A percentile compares a stretch with the other conserved stretches of the same genome.
These are phyloP conservation scores for Suhomyces kunorum DNA, from an alignment of 1,139 yeast species.

Conservation along the genomic window DNA sequence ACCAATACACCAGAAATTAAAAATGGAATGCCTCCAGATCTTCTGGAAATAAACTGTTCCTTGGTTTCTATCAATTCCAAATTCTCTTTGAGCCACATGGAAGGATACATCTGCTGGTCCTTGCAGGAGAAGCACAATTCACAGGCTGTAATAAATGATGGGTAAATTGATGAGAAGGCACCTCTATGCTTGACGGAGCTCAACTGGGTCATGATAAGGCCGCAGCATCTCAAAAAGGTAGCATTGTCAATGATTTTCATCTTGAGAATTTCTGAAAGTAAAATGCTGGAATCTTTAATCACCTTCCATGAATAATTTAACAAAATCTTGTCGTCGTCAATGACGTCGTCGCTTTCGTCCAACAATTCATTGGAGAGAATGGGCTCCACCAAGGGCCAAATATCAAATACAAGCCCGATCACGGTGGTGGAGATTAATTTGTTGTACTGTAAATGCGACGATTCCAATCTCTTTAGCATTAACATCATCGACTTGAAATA, in stretches of 20 bases:
- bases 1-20: constrained; percentile 71
- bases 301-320: constrained; percentile 81
- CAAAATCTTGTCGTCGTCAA: constrained; percentile 49
- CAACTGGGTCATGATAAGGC: constrained; percentile 62
- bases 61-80: constrained; percentile 54
- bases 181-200: constrained; percentile 84
- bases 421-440: constrained; percentile 8
- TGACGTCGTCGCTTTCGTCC: constrained; percentile 38
- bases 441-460: constrained; percentile 6
- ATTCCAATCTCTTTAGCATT: constrained; percentile 24
- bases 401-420: constrained; percentile 23
- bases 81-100: constrained; percentile 56
- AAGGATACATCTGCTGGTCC: constrained; percentile 37
- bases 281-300: constrained; percentile 69
- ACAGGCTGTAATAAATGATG: constrained; percentile 70
- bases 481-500: constrained; percentile 56
- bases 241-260: constrained; percentile 2
- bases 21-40: constrained; percentile 91
- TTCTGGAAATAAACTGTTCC: constrained; percentile 72
- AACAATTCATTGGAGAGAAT: constrained; percentile 48
- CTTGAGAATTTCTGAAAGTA: constrained; percentile 48
- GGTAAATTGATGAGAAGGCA: constrained; percentile 84
- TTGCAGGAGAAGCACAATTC: constrained; percentile 41
- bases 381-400: constrained; percentile 58
- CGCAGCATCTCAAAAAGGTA: constrained; percentile 25